phyloP scores from a whole-genome alignment of 495 filamentous ascomycete genomes.

The Aspergillus steynii region DNA sequence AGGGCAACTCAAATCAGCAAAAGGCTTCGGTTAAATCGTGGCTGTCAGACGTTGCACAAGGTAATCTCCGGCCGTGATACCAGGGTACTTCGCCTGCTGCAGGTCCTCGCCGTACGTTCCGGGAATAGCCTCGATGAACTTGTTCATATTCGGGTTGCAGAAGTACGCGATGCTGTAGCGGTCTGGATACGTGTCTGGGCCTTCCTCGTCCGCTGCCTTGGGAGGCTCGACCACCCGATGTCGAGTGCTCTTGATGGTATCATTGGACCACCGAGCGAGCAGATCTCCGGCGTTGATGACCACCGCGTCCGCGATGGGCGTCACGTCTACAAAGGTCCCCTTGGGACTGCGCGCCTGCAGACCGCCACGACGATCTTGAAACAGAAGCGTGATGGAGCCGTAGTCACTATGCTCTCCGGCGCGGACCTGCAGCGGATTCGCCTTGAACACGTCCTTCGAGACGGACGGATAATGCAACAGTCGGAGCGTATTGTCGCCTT shows the following conservation, averaged over 20 bases:
- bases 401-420: slow-evolving; percentile 91
- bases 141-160: slow-evolving; percentile 85
- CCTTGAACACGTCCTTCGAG: slow-evolving; percentile 62
- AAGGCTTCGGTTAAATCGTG: slow-evolving; percentile 53
- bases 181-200: slow-evolving; percentile 40
- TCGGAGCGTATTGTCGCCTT: slow-evolving; percentile 83
- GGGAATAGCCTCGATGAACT: slow-evolving; percentile 79
- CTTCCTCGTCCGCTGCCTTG: slow-evolving; percentile 18
- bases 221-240: slow-evolving; percentile 91
- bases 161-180: slow-evolving; percentile 70
- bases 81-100: slow-evolving; percentile 66
- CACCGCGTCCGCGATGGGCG: slow-evolving; percentile 77
- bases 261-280: slow-evolving; percentile 87
- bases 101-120: slow-evolving; percentile 72
- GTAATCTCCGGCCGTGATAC: slow-evolving; percentile 80
- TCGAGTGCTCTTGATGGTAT: slow-evolving; percentile 81
- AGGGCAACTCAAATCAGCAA: background rate
- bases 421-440: slow-evolving; percentile 72
- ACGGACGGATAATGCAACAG: slow-evolving; percentile 86
- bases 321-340: slow-evolving; percentile 79
- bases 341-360: slow-evolving; percentile 79
- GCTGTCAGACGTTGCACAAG: slow-evolving; percentile 74
- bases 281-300: slow-evolving; percentile 93
- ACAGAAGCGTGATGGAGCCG: slow-evolving; percentile 82
- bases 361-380: slow-evolving; percentile 82